Conservation (phyloP, 169 alveolate species). For the Plasmodium cynomolgi region DNA sequence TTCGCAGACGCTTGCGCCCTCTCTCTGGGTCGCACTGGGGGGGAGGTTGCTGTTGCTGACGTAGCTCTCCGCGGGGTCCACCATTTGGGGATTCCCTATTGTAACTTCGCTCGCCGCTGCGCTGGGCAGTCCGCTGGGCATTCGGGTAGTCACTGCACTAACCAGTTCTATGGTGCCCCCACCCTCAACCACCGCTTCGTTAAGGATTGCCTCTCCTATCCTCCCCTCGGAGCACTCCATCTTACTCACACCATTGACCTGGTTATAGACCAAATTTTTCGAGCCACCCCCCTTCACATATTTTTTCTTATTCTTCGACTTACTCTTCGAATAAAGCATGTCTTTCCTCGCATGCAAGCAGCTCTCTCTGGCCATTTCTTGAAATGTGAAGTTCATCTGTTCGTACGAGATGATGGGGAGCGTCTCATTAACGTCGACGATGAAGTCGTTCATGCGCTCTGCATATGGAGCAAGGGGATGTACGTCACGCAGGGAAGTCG, state of each 20-base stretch:
- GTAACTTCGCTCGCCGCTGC: background rate
- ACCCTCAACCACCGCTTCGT: background rate
- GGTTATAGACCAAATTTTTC: conserved; percentile 8
- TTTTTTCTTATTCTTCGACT: conserved; percentile 23
- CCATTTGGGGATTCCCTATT: background rate
- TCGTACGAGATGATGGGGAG: conserved; percentile 37
- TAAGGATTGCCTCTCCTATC: background rate
- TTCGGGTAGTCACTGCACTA: background rate
- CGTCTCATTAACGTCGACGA: conserved; percentile 41
- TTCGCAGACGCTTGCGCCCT: background rate
- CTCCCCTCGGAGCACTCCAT: background rate
- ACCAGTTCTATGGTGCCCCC: background rate
- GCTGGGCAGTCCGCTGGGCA: background rate
- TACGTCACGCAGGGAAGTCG: background rate
- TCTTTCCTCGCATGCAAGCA: conserved; percentile 21
- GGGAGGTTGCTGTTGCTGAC: background rate
- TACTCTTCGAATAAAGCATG: background rate
- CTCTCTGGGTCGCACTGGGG: background rate
- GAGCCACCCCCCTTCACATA: background rate
- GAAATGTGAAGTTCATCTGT: conserved; percentile 33
- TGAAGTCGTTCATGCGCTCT: conserved; percentile 23
- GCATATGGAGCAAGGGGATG: background rate
- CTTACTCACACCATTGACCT: background rate
- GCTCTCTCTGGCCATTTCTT: conserved; percentile 41
- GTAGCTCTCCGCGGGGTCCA: background rate